phyloP scores from a whole-genome alignment of 78 protist species.

The Parvularia atlantis region DNA sequence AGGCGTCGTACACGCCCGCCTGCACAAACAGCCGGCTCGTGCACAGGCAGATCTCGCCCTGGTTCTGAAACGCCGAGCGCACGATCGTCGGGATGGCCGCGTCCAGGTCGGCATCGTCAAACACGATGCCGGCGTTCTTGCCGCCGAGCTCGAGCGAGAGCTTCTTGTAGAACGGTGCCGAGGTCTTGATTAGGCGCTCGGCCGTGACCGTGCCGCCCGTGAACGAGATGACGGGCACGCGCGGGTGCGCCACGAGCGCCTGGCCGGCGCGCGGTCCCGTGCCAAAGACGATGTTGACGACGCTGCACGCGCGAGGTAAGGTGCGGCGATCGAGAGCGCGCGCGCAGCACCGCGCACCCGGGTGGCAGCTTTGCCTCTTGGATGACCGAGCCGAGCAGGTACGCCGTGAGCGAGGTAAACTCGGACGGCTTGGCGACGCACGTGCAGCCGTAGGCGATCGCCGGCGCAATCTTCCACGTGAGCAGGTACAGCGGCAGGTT shows the following conservation, averaged over 20 bases:
- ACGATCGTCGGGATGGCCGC: constrained; percentile 17
- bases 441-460: constrained; percentile 59
- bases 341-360: no score
- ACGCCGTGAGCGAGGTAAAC: constrained; percentile 64
- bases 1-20: constrained; percentile 41
- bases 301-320: no score
- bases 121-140: constrained; percentile 66
- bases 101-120: constrained; percentile 42
- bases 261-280: constrained; percentile 37
- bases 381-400: constrained; percentile 30
- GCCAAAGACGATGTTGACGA: constrained; percentile 15
- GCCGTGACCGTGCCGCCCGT: constrained; percentile 83
- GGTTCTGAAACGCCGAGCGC: constrained; percentile 27
- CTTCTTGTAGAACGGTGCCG: constrained; percentile 58
- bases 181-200: constrained; percentile 3
- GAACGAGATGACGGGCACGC: constrained; percentile 58
- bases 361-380: constrained; percentile 54
- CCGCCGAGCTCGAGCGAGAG: constrained; percentile 85
- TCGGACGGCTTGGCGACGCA: constrained; percentile 76
- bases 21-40: constrained; percentile 71
- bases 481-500: constrained; percentile 79
- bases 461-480: constrained; percentile 89
- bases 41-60: constrained; percentile 79
- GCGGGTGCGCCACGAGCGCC: constrained; percentile 49
- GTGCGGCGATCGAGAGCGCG: no score